Percentiles rank a stretch among this genome's conserved stretches.
phyloP scores from a whole-genome alignment of 352 stramenopile genomes.

The Vaucheria bursata region DNA sequence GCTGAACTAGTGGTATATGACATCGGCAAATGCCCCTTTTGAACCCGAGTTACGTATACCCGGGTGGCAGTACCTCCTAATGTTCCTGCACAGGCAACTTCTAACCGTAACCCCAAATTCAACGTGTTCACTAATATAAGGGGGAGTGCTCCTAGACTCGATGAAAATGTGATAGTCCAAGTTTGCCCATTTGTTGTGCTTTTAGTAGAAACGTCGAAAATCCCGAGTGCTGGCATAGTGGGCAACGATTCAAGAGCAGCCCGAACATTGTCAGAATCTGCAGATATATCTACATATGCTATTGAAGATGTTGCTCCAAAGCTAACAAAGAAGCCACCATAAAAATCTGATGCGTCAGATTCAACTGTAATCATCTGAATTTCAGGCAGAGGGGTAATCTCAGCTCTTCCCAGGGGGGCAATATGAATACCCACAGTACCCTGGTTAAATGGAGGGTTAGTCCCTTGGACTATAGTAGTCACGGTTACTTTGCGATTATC shows the following conservation, averaged over 20 bases:
- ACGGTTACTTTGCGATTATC: constrained; percentile 10
- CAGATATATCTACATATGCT: constrained; percentile 49
- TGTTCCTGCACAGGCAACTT: constrained; percentile 14
- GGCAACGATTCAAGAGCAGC: constrained; percentile 56
- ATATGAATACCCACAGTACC: constrained; percentile 52
- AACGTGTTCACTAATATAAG: constrained; percentile 55
- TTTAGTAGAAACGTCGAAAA: constrained; percentile 22
- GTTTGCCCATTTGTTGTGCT: not conserved
- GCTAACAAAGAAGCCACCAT: constrained; percentile 56
- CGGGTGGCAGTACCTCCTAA: constrained; percentile 22
- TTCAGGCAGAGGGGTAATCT: constrained; percentile 49
- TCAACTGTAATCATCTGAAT: constrained; percentile 59
- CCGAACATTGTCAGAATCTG: constrained; percentile 49
- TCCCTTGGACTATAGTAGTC: constrained; percentile 20
- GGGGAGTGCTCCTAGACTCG: constrained; percentile 49
- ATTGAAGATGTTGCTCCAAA: constrained; percentile 54
- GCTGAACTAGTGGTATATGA: not conserved
- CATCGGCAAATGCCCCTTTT: not conserved
- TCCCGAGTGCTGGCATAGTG: constrained; percentile 53
- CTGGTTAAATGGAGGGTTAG: constrained; percentile 50
- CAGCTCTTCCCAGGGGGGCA: constrained; percentile 50
- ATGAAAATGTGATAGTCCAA: constrained; percentile 59
- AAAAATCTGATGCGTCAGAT: constrained; percentile 54
- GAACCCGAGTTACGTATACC: constrained; percentile 13
- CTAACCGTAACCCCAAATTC: constrained; percentile 11